Evolutionary conservation across 2,329 filamentous ascomycete species (phyloP).

Genomic region (Decorospora gaudefroyi): DNA sequence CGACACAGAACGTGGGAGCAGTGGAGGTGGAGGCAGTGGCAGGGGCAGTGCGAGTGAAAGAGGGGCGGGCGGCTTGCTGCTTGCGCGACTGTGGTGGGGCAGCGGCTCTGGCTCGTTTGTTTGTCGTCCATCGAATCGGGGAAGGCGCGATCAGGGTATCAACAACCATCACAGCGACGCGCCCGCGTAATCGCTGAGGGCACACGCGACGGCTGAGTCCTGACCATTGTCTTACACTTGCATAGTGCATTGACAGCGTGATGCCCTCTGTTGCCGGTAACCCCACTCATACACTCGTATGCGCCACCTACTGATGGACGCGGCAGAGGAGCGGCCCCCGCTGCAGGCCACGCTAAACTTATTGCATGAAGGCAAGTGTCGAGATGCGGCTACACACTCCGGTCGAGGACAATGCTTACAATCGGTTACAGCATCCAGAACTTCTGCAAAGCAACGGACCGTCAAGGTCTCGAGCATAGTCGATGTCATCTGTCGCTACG

Average conservation of each 20-base stretch:
- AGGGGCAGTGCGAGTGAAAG: conserved; percentile 4
- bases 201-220: conserved; percentile 28
- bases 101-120: conserved; percentile 27
- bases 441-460: conserved; percentile 67
- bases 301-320: conserved; percentile 30
- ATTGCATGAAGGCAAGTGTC: conserved; percentile 42
- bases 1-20: conserved; percentile 24
- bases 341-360: conserved; percentile 45
- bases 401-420: conserved; percentile 27
- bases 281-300: conserved; percentile 10
- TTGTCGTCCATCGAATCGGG: conserved; percentile 23
- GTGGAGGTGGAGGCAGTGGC: too few species aligned
- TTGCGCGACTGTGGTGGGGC: conserved; percentile 6
- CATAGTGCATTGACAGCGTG: conserved; percentile 28
- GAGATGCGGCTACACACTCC: conserved; percentile 21
- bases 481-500: conserved; percentile 64
- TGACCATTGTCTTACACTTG: conserved; percentile 29
- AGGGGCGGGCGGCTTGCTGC: too few species aligned
- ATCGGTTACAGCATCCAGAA: conserved; percentile 40
- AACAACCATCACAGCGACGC: conserved; percentile 36
- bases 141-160: conserved; percentile 33
- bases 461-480: conserved; percentile 66
- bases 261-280: conserved; percentile 43
- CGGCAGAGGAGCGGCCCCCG: conserved; percentile 35
- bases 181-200: conserved; percentile 13